Conservation (phyloP, 371 early-diverging fungal species). For the Dichotomocladium elegans region DNA sequence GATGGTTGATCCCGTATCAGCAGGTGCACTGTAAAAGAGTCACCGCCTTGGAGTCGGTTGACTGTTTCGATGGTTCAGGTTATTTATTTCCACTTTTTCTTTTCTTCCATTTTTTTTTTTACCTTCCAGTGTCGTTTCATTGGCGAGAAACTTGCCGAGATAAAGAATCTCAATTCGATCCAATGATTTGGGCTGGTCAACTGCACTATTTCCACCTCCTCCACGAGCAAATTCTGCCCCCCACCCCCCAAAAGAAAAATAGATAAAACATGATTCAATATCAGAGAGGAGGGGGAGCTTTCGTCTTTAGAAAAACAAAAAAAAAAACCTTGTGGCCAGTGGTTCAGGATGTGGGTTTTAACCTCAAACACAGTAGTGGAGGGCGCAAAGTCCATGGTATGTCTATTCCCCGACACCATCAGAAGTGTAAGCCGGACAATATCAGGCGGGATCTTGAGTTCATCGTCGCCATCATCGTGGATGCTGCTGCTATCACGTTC, state of each 20-base stretch:
- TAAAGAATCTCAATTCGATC: conserved; percentile 21
- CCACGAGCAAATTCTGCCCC: neutral
- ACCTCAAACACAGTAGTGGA: conserved; percentile 17
- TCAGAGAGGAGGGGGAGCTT: too few species aligned
- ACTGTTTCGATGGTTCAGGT: too few species aligned
- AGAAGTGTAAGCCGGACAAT: conserved; percentile 24
- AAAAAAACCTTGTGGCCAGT: conserved; percentile 30
- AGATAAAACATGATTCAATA: too few species aligned
- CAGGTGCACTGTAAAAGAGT: conserved; percentile 14
- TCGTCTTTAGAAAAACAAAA: too few species aligned
- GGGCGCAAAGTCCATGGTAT: conserved; percentile 19
- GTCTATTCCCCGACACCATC: conserved; percentile 25
- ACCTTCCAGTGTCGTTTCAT: conserved; percentile 23
- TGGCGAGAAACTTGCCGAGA: conserved; percentile 27
- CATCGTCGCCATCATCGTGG: conserved; percentile 4
- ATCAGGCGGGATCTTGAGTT: conserved; percentile 12
- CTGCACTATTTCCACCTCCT: conserved; percentile 12
- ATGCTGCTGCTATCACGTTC: neutral
- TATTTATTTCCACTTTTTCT: too few species aligned
- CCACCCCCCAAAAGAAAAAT: too few species aligned
- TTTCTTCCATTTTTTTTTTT: too few species aligned
- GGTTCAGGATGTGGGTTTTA: conserved; percentile 16
- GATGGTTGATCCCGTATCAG: conserved; percentile 10
- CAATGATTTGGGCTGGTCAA: conserved; percentile 10
- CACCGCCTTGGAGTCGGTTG: conserved; percentile 13